Conservation (phyloP, 257 asterid genomes). For the Rauvolfia tetraphylla region DNA sequence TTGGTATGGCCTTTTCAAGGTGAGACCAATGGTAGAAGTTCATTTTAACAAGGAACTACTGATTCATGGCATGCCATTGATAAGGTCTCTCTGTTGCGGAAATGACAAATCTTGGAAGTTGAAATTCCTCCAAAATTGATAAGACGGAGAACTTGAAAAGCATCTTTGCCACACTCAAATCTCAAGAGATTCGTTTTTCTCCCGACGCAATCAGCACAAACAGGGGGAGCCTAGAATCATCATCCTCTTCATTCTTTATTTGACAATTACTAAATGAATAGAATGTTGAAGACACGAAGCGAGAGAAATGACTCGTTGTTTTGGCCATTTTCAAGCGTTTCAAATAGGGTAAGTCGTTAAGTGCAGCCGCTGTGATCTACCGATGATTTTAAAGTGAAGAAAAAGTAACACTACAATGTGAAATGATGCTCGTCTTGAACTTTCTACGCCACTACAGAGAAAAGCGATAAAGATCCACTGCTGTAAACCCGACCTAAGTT, state of each 20-base stretch:
- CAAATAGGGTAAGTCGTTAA: too few species aligned
- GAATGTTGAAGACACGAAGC: not conserved
- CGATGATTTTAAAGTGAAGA: slow-evolving; percentile 1
- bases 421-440: slow-evolving; percentile 12
- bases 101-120: slow-evolving; percentile 10
- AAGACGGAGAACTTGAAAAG: not conserved
- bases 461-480: not conserved
- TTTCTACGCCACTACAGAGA: not conserved
- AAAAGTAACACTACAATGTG: slow-evolving; percentile 5
- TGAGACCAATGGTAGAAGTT: not conserved
- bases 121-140: not conserved
- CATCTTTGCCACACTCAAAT: not conserved
- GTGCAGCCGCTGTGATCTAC: too few species aligned
- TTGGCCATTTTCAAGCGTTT: not conserved
- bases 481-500: slow-evolving; percentile 18
- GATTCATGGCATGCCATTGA: not conserved
- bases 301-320: not conserved
- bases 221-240: too few species aligned
- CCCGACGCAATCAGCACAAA: too few species aligned
- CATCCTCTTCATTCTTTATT: not conserved
- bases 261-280: not conserved
- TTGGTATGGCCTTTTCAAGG: not conserved
- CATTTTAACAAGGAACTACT: slow-evolving; percentile 13
- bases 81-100: not conserved
- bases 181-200: not conserved